Base-by-base conservation (phyloP, 148 eudicot genomes). In the Rhododendron vialii region DNA sequence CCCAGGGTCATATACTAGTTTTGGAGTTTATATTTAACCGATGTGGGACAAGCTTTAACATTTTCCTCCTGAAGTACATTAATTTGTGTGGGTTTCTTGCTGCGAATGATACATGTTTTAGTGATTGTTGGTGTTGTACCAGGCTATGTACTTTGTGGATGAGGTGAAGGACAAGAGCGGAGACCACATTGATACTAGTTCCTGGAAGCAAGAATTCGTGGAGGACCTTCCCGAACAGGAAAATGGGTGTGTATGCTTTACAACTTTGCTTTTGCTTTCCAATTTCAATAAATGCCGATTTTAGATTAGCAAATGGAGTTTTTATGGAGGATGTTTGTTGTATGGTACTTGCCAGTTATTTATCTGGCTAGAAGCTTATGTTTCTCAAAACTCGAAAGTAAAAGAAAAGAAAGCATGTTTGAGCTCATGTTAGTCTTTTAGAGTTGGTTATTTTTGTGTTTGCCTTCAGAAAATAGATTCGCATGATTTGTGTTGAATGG, bases 81-180 rank as follows among this genome's bases (percentile, higher is more conserved):
- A 71, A 86, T 28, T 24, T 84, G 41, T 73, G 57, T 18, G 76
- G 76, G 73, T 81, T 61, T 79, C 30, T 75, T 65, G 41, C 78
- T 77, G 65, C 15, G 78, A 30, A 80, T 83, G 43, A 24, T 43
- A 48, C 53, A 24, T 79, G 28, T 43, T 78, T 47, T 20, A 18
- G 28, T 85, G 67, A 26, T 82, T 65, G 57, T 86, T 87, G 13
- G 71, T 84, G 28, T 51, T 7, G 81, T 88, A 81, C 71, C 92
- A 97, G 99, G 93, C 95, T 61, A 92, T 82, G 85, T 97, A 97
- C 86, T 88, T 85, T 78, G 90, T 87, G 85, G 99, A 97, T 87
- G 99, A 97, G 92, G 98, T 93, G 81, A 95, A 92, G 92, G 99
- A 97, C 89, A 97, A 97, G 91, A 89, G 88, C 86, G 98, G 95